Base-by-base conservation (phyloP, 73 alveolate species). In the Blepharisma japonicum region DNA sequence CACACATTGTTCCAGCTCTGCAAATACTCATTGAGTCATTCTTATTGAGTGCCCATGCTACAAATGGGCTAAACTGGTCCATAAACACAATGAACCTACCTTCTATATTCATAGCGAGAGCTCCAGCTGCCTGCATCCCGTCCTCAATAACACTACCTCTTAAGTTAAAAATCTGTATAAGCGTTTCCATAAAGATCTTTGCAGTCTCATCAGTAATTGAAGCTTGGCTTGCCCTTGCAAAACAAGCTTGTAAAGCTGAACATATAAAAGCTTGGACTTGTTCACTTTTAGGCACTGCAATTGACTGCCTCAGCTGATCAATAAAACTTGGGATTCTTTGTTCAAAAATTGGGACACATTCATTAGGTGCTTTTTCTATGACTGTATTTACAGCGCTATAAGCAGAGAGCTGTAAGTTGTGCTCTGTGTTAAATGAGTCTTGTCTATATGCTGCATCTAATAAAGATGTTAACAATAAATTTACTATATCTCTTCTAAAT, bases 41-140 rank as follows among this genome's bases (percentile, higher is more conserved):
- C 2, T 70, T 20, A 9, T 45, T n/a, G 20, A 70, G 38, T 45
- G 77, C 80, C 80, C 80, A 70, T 14, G 5, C 9, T n/a, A 70
- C 23, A 7, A 45, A 25, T 14, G 80, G 80, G 9, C 27, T 54
- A 7, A 70, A 23, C 9, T 39, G 47, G 11, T 9, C 14, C 61
- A 70, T 39, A 70, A 14, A 70, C 27, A 14, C 27, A 38, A 14
- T 25, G 5, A 70, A 70, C 61, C 45, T 70, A 0, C 42, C 46
- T 9, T 25, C 80, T 20, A 70, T 39, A 38, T 45, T 39, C 11
- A 18, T 21, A 23, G 61, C 80, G 3, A 70, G 9, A 39, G 68
- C 80, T 70, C 68, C 56, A 2, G 20, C 9, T 18, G 61, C 45
- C 14, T 70, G 32, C 61, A 70, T 14, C 11, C 47, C 80, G 2